These are phyloP conservation scores for Drechslerella coelobrocha DNA, from an alignment of 2,329 filamentous ascomycete genomes.

Conservation along the genomic window DNA sequence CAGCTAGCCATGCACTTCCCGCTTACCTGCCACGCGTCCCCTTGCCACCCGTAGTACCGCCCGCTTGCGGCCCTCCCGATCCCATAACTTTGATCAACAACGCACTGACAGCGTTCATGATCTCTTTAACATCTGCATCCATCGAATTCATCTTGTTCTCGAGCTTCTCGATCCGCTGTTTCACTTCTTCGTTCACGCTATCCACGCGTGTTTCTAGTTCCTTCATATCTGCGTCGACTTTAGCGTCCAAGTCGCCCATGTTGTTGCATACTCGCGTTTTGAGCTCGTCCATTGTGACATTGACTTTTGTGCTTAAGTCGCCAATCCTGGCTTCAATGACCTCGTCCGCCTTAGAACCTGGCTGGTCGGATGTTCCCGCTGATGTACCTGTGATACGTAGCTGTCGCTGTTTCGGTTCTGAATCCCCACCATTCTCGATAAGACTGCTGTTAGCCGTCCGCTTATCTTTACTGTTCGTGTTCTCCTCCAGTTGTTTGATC, in stretches of 20 bases:
- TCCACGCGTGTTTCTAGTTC: not conserved
- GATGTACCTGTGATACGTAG: too few species aligned
- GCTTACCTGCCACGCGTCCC: too few species aligned
- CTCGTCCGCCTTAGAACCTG: not conserved
- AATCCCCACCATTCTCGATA: too few species aligned
- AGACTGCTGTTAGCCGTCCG: too few species aligned
- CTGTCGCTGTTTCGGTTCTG: too few species aligned
- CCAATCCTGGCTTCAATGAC: not conserved
- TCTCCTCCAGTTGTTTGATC: constrained; percentile 19
- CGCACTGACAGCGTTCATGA: constrained; percentile 41
- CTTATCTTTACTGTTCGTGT: too few species aligned
- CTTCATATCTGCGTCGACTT: constrained; percentile 5
- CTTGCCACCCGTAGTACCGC: too few species aligned
- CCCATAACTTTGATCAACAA: constrained; percentile 24
- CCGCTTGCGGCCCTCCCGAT: not conserved
- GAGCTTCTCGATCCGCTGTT: constrained; percentile 11
- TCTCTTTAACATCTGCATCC: constrained; percentile 29
- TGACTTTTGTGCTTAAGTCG: not conserved
- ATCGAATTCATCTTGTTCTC: constrained; percentile 28
- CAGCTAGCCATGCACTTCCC: constrained; percentile 1
- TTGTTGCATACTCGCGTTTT: not conserved
- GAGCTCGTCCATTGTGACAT: not conserved
- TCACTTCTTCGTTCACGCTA: not conserved
- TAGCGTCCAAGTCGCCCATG: not conserved
- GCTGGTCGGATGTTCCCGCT: too few species aligned